These are phyloP conservation scores for Kurtzmaniella quercitrusa DNA, from an alignment of 1,139 yeast genomes.

Conservation along the genomic window DNA sequence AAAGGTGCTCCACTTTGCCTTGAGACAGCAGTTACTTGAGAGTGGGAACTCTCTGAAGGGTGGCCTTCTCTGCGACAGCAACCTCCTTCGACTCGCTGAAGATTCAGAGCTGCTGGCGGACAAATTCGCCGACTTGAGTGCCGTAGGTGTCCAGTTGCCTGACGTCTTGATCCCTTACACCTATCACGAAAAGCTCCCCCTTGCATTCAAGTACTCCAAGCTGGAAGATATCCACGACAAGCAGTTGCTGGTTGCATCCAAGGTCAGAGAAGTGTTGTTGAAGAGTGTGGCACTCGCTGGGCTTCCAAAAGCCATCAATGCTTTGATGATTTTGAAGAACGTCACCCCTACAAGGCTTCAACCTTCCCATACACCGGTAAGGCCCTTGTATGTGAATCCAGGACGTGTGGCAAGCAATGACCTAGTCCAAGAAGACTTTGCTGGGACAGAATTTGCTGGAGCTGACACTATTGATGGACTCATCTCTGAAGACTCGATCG, in stretches of 20 bases:
- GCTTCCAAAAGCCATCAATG: conserved; percentile 78
- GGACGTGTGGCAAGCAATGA: conserved; percentile 36
- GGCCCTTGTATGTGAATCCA: conserved; percentile 29
- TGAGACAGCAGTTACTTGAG: conserved; percentile 47
- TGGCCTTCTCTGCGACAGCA: conserved; percentile 27
- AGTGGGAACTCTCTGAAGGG: conserved; percentile 16
- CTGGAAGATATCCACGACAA: conserved; percentile 32
- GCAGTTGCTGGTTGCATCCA: conserved; percentile 44
- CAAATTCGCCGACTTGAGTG: conserved; percentile 35
- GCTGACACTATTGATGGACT: conserved; percentile 45
- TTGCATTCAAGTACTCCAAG: conserved; percentile 29
- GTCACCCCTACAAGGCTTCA: conserved; percentile 55
- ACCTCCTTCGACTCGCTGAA: conserved; percentile 30
- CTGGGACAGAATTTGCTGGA: conserved; percentile 30
- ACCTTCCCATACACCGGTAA: conserved; percentile 24
- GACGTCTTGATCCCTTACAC: conserved; percentile 41
- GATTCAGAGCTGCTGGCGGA: conserved; percentile 38
- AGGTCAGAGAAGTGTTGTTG: conserved; percentile 70
- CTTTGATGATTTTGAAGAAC: conserved; percentile 60
- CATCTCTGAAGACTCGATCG: conserved; percentile 28
- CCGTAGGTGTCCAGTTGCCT: conserved; percentile 43
- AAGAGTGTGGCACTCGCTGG: conserved; percentile 80
- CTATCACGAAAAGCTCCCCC: conserved; percentile 37
- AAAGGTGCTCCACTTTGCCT: conserved; percentile 65
- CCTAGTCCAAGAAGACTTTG: conserved; percentile 38